A percentile compares a stretch with the other conserved stretches of the same genome.
Conservation (phyloP, 2,329 filamentous ascomycete species). For the Phyllosticta capitalensis region DNA sequence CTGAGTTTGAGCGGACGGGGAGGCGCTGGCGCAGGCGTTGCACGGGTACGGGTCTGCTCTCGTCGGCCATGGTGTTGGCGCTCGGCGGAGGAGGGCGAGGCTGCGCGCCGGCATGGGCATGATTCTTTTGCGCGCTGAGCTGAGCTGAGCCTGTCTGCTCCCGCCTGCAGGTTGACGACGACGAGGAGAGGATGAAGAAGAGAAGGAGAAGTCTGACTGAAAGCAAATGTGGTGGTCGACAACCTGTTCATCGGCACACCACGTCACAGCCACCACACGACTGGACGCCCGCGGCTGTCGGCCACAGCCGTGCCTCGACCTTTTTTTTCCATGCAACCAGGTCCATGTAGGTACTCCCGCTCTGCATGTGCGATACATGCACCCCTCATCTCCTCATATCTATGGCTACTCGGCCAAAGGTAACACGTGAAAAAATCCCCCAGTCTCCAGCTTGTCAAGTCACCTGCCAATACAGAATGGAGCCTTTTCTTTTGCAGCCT, state of each 20-base stretch:
- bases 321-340: too few species aligned
- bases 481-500: neutral
- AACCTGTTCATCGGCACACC: too few species aligned
- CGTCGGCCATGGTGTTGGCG: neutral
- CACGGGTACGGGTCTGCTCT: neutral
- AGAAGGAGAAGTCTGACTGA: neutral
- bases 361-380: neutral
- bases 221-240: neutral
- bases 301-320: neutral
- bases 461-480: neutral
- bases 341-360: neutral
- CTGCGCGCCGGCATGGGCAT: neutral
- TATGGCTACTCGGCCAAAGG: neutral
- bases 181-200: neutral
- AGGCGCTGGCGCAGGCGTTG: constrained; percentile 7
- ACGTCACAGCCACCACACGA: too few species aligned
- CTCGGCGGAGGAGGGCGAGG: neutral
- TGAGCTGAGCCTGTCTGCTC: neutral
- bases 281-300: neutral
- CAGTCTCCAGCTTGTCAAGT: neutral
- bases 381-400: neutral
- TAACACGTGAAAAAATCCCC: neutral
- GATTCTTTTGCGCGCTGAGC: neutral
- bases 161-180: neutral
- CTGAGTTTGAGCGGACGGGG: neutral